A percentile compares a stretch with the other conserved stretches of the same genome.
Conservation (phyloP, 2,329 filamentous ascomycete species). For the Alternaria sp. region DNA sequence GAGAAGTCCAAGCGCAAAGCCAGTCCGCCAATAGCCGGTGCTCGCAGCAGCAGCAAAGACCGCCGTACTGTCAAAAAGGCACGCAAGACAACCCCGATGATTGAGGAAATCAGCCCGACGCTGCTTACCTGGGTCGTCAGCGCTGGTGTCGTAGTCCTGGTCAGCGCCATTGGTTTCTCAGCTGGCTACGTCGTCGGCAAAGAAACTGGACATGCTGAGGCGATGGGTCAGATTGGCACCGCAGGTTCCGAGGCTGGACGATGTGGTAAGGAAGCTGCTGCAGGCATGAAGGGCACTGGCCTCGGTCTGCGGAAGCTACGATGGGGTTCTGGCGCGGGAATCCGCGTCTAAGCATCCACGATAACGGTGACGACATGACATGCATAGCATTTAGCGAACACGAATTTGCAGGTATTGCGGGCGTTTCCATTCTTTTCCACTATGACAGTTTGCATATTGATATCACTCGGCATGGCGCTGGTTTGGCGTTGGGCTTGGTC, state of each 20-base stretch:
- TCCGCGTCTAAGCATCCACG: constrained; percentile 15
- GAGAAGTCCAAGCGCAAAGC: constrained; percentile 56
- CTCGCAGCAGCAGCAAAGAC: constrained; percentile 53
- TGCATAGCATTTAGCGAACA: neutral
- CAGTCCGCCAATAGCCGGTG: constrained; percentile 32
- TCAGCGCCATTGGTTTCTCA: constrained; percentile 69
- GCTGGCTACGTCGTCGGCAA: constrained; percentile 68
- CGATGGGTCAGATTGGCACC: constrained; percentile 38
- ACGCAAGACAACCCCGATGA: constrained; percentile 41
- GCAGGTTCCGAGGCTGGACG: constrained; percentile 38
- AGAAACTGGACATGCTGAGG: constrained; percentile 63
- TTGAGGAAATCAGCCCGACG: constrained; percentile 61
- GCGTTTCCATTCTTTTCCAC: neutral
- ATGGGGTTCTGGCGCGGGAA: constrained; percentile 38
- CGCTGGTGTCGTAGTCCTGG: constrained; percentile 68
- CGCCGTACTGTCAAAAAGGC: constrained; percentile 54
- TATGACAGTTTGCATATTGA: neutral
- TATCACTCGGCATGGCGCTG: constrained; percentile 2
- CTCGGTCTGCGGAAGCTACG: constrained; percentile 41
- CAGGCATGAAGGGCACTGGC: constrained; percentile 32
- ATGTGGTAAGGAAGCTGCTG: constrained; percentile 43
- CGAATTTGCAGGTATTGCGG: neutral
- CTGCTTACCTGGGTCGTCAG: constrained; percentile 71
- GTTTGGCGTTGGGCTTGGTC: neutral
- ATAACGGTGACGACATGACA: neutral